These are phyloP conservation scores for Solanum gracilifrons DNA, from an alignment of 257 asterid species.

Conservation along the genomic window DNA sequence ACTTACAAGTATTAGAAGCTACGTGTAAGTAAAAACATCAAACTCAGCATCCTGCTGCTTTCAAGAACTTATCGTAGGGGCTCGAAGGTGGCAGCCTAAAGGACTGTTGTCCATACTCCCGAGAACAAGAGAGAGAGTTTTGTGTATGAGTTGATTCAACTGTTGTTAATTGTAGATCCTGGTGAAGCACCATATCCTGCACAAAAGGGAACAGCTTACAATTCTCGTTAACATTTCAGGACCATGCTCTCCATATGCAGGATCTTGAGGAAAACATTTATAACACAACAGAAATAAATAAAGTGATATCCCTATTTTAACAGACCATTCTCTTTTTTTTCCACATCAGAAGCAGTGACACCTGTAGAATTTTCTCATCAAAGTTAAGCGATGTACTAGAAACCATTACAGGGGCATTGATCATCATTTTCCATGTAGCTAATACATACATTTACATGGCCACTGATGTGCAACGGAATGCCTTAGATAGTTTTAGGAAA, in stretches of 20 bases:
- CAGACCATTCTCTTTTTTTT: background rate
- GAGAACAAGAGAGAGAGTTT: constrained; percentile 14
- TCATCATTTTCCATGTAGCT: background rate
- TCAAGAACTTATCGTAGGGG: constrained; percentile 43
- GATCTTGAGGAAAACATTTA: background rate
- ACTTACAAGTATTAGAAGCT: background rate
- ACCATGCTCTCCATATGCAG: background rate
- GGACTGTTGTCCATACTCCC: constrained; percentile 22
- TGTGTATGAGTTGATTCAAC: background rate
- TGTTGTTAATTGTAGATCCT: constrained; percentile 3
- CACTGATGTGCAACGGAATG: background rate
- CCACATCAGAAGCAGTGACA: background rate
- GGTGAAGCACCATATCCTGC: constrained; percentile 13
- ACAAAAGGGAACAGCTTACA: background rate
- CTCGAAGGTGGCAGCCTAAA: constrained; percentile 47
- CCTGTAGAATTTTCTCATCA: background rate
- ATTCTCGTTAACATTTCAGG: background rate
- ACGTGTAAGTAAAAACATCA: background rate
- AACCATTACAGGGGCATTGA: background rate
- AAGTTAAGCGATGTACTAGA: background rate
- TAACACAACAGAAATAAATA: background rate
- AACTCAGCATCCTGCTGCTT: constrained; percentile 41
- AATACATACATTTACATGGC: background rate
- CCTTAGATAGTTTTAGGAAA: background rate
- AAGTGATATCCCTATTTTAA: background rate